Evolutionary conservation across 371 early-diverging fungal species (phyloP), one percentile per base, ranked within the genome.

Genomic region (Mortierella sp.): DNA sequence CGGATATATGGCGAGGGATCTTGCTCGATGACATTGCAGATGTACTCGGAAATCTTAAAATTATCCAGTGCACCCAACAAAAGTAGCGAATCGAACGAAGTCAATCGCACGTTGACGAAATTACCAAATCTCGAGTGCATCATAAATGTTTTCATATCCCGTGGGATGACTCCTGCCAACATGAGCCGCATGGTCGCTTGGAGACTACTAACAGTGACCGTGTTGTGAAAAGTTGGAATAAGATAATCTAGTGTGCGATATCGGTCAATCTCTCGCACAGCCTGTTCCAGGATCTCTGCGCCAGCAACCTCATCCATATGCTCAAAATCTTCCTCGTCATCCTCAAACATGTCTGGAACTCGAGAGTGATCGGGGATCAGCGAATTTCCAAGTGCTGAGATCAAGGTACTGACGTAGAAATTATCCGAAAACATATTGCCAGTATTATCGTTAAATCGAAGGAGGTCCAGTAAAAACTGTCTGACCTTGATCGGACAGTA

Each of bases 361-460:
- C 48, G 62, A 21, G 74, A 48, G 33, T 24, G 64, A 71, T 86
- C 82, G 16, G 91, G 90, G 16, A 92, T 89, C 28, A 94, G 80
- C 0, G 94, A 79, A 74, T 94, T 89, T 4, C 92, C 93, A 21
- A 96, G 82, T 0, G 95, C 88, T 2, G 88, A 88, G 36, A 97
- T 89, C 36, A 97, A 72, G 1, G 90, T 86, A 16, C 93, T 86
- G 43, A 97, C 81, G 67, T 93, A 97, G 68, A 93, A 94, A 60
- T 90, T 86, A 70, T 97, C 98, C 2, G 96, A 92, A 67, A 90
- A 96, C 83, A 89, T 85, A 74, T 98, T 98, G 41, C 93, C 92
- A 43, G 94, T 90, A 75, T 98, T 97, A 84, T 98, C 97, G 78
- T 97, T 97, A 84, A 92, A 95, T 52, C 89, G 87, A 45, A 97